Base-by-base conservation (phyloP, 1,284 basidiomycete genomes). In the Golubevia pallescens region DNA sequence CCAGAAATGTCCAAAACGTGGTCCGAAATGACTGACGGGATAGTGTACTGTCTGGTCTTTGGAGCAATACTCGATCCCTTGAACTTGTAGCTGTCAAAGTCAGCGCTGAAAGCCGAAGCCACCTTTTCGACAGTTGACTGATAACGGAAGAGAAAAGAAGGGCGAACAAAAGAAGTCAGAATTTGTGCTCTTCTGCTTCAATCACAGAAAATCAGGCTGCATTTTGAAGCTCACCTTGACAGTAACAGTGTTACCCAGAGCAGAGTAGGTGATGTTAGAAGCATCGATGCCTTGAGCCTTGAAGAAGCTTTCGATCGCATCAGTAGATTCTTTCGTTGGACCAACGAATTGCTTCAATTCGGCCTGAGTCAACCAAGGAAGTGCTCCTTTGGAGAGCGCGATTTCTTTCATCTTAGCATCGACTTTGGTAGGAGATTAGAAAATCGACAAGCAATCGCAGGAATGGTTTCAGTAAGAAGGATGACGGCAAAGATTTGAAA, bases 331-430 rank as follows among this genome's bases (percentile, higher is more conserved):
- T 38, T 55, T 16, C 8, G n/a, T 63, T 20, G 61, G 61, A 14
- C 51, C 42, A n/a, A 57, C 51, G 61, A 55, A 63, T 6, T 42
- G 42, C 6, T 28, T 57, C 14, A 63, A 24, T 8, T 63, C 61
- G 21, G 54, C 61, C 24, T 55, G 51, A 3, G 61, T 57, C 55
- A 63, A 57, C 61, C 61, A 63, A 21, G 57, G 51, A 13, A 38
- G 55, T 7, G 38, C 59, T n/a, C 61, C 61, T 24, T 63, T 57
- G n/a, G 20, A 2, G n/a, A 24, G n/a, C 19, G 61, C 52, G 19
- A 63, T 63, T 20, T 21, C 21, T 16, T 54, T 34, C 61, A 63
- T 63, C 10, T 53, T 42, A 14, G 21, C 55, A 5, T 32, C 28
- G 28, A 63, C 34, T 38, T 38, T 4, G 34, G 10, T 38, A 38